These are phyloP conservation scores for Jaapia argillacea DNA, from an alignment of 768 basidiomycete genomes.

Conservation along the genomic window DNA sequence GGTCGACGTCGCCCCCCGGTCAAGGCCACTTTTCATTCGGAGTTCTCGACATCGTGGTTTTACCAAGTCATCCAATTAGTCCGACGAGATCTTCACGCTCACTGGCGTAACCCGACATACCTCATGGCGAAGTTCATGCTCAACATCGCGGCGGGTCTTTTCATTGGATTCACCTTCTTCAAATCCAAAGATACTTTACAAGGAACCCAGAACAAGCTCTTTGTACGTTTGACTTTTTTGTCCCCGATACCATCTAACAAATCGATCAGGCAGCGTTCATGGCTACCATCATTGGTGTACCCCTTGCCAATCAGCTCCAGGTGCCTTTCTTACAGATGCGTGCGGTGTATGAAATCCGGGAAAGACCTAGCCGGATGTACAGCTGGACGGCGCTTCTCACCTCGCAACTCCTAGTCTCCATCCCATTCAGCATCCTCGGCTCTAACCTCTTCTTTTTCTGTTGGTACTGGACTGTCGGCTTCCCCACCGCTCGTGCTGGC, in stretches of 20 bases:
- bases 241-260: not conserved
- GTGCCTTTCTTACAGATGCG: slow-evolving; percentile 49
- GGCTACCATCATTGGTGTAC: no score
- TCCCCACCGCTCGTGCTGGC: slow-evolving; percentile 40
- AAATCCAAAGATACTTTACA: not conserved
- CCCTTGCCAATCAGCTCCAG: slow-evolving; percentile 62
- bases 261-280: no score
- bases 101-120: not conserved
- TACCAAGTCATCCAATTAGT: no score
- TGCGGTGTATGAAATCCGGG: slow-evolving; percentile 55
- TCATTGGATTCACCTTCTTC: not conserved
- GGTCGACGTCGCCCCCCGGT: not conserved
- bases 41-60: not conserved
- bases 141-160: not conserved
- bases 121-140: not conserved
- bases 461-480: slow-evolving; percentile 68
- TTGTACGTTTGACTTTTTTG: not conserved
- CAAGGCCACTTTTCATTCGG: not conserved
- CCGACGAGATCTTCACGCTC: not conserved
- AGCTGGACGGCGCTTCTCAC: slow-evolving; percentile 51
- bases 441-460: slow-evolving; percentile 50
- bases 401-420: slow-evolving; percentile 42
- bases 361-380: slow-evolving; percentile 56
- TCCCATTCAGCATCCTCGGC: slow-evolving; percentile 53
- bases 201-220: not conserved